Evolutionary conservation across 768 basidiomycete species (phyloP).

Genomic region (Lactifluus echinatus): DNA sequence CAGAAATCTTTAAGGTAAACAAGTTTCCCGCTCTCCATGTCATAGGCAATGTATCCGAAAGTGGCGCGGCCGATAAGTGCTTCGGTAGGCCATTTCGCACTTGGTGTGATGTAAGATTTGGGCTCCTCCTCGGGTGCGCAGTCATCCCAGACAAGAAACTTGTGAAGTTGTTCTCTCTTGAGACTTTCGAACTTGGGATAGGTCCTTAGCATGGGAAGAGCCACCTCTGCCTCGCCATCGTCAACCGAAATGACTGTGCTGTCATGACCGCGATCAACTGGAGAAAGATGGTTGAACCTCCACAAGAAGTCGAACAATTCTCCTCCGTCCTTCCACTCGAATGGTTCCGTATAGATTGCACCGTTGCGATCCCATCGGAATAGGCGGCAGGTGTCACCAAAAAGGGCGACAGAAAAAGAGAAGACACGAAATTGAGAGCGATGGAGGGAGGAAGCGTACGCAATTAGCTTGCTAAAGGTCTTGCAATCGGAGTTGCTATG

Average conservation of each 20-base stretch:
- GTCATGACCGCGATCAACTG: not conserved
- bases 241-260: not conserved
- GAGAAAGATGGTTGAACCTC: conserved; percentile 1
- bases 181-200: not conserved
- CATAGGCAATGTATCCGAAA: not conserved
- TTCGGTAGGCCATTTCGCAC: not conserved
- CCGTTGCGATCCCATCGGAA: not conserved
- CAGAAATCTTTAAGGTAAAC: not conserved
- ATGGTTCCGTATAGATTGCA: not conserved
- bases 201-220: not conserved
- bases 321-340: not conserved
- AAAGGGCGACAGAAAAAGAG: not conserved
- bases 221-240: not conserved
- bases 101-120: not conserved
- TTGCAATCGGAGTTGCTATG: too few relatives aligned
- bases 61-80: not conserved
- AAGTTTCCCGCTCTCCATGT: not conserved
- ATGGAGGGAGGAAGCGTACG: not conserved
- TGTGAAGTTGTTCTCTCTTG: not conserved
- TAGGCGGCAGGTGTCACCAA: not conserved
- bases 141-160: not conserved
- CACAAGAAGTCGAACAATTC: conserved; percentile 1
- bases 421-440: not conserved
- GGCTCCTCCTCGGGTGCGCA: not conserved
- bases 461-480: not conserved